phyloP scores from a whole-genome alignment of 2,329 filamentous ascomycete species.

The Seiridium unicorne region DNA sequence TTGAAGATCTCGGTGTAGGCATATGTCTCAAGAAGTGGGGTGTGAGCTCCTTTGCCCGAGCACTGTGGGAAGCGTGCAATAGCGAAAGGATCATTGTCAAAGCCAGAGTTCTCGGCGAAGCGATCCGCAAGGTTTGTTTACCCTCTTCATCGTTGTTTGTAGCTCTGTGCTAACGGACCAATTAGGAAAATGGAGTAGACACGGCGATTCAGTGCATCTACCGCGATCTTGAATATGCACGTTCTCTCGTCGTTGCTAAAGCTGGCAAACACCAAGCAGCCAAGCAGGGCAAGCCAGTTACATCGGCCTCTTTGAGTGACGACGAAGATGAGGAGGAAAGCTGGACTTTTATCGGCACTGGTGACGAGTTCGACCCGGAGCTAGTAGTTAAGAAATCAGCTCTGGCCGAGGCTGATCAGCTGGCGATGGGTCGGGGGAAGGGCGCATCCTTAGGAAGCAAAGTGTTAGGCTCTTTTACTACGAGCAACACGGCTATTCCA shows the following conservation, averaged over 20 bases:
- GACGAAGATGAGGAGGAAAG: constrained; percentile 72
- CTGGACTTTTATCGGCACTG: constrained; percentile 81
- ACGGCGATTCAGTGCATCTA: constrained; percentile 91
- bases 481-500: background rate
- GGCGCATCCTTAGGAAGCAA: constrained; percentile 1
- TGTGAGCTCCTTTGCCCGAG: constrained; percentile 78
- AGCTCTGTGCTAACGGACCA: constrained; percentile 24
- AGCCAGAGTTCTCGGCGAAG: constrained; percentile 76
- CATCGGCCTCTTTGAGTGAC: constrained; percentile 32
- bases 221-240: constrained; percentile 90
- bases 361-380: constrained; percentile 33
- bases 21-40: constrained; percentile 88
- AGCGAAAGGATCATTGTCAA: constrained; percentile 90
- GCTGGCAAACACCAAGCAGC: constrained; percentile 45
- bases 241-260: constrained; percentile 72
- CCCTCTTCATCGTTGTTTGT: background rate
- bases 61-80: constrained; percentile 88
- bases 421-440: background rate
- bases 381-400: constrained; percentile 26
- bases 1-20: constrained; percentile 92
- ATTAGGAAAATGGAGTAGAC: constrained; percentile 83
- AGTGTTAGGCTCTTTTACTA: background rate
- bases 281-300: constrained; percentile 26
- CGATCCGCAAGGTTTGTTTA: constrained; percentile 75
- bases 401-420: constrained; percentile 22